These are phyloP conservation scores for Pulveroboletus sp. DNA, from an alignment of 768 basidiomycete species.

Conservation along the genomic window DNA sequence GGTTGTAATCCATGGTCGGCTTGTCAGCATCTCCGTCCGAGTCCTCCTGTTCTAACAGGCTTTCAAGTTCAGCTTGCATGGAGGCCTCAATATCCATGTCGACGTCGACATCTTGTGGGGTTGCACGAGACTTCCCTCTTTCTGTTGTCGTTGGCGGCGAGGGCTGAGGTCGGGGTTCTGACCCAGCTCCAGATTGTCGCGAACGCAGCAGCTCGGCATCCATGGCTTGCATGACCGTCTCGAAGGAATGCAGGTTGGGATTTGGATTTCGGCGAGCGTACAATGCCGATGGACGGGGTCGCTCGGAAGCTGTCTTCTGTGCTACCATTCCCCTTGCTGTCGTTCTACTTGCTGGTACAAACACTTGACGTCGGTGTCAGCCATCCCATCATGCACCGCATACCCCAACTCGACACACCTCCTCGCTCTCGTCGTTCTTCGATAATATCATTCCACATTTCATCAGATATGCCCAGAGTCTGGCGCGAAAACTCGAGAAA, in stretches of 20 bases:
- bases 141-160: conserved; percentile 40
- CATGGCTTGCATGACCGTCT: conserved; percentile 94
- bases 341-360: conserved; percentile 41
- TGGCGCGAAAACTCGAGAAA: conserved; percentile 95
- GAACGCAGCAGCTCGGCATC: conserved; percentile 70
- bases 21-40: conserved; percentile 51
- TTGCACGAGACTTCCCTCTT: conserved; percentile 34
- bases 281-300: conserved; percentile 21
- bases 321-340: conserved; percentile 1
- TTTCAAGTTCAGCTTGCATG: conserved; percentile 85
- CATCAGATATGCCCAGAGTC: conserved; percentile 80
- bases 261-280: conserved; percentile 46
- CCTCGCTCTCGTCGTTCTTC: conserved; percentile 72
- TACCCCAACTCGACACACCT: conserved; percentile 47
- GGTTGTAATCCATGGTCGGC: conserved; percentile 69
- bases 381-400: background rate
- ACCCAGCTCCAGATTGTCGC: conserved; percentile 25
- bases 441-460: conserved; percentile 87
- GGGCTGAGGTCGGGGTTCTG: conserved; percentile 13
- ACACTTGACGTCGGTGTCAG: conserved; percentile 40
- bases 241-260: conserved; percentile 83
- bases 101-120: conserved; percentile 38
- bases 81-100: conserved; percentile 73
- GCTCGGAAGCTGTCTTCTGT: conserved; percentile 9
- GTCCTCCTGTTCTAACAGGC: conserved; percentile 51